phyloP scores from a whole-genome alignment of 2,329 filamentous ascomycete genomes.

The Epichloe elymi region DNA sequence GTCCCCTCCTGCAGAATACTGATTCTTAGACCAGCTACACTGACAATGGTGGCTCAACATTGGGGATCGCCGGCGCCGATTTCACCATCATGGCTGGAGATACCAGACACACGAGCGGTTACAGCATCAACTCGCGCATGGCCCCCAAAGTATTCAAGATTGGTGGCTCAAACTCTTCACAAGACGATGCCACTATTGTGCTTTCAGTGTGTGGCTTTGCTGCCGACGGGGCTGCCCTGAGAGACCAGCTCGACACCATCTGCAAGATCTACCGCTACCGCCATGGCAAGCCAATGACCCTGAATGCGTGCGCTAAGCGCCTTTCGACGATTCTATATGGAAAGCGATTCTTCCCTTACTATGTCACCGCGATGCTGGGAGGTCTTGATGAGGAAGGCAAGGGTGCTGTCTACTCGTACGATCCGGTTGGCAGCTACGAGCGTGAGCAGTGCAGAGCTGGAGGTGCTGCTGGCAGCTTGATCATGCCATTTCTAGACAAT shows the following conservation, averaged over 20 bases:
- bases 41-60: conserved; percentile 92
- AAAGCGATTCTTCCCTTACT: conserved; percentile 99
- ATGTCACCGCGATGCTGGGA: conserved; percentile 86
- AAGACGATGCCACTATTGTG: conserved; percentile 74
- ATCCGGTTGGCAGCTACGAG: conserved; percentile 96
- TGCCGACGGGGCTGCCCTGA: conserved; percentile 84
- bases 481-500: conserved; percentile 99
- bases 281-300: conserved; percentile 90
- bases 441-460: conserved; percentile 90
- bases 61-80: conserved; percentile 85
- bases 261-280: conserved; percentile 99
- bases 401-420: conserved; percentile 92
- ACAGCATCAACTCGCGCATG: conserved; percentile 97
- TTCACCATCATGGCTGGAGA: conserved; percentile 97
- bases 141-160: conserved; percentile 96
- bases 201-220: conserved; percentile 93
- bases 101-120: conserved; percentile 88
- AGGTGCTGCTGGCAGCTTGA: conserved; percentile 82
- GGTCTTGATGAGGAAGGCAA: conserved; percentile 90
- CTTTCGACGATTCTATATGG: conserved; percentile 90
- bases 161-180: conserved; percentile 75
- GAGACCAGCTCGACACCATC: conserved; percentile 83
- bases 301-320: conserved; percentile 88
- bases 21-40: conserved; percentile 54
- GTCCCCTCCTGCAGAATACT: not conserved